phyloP scores from a whole-genome alignment of 306 rosid species.

The Cyamopsis tetragonoloba region DNA sequence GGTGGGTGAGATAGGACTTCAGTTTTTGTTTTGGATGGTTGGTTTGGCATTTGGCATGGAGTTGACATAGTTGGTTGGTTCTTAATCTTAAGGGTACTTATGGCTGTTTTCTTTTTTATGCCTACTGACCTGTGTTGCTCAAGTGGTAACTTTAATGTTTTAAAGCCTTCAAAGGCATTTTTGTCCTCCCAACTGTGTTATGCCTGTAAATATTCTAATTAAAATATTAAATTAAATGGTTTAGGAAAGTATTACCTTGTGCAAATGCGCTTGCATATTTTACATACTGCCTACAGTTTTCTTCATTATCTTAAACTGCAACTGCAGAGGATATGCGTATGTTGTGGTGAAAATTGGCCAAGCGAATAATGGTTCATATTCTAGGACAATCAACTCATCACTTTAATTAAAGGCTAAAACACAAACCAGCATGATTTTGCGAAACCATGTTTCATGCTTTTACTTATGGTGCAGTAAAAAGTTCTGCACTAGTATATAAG shows the following conservation, averaged over 20 bases:
- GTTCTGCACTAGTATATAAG: too few relatives aligned
- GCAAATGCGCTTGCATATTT: slow-evolving; percentile 4
- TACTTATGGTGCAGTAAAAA: too few relatives aligned
- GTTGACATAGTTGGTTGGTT: background rate
- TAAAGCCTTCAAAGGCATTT: slow-evolving; percentile 40
- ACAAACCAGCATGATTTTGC: too few relatives aligned
- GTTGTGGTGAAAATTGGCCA: too few relatives aligned
- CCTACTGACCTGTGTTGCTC: slow-evolving; percentile 20
- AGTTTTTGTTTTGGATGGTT: slow-evolving; percentile 12
- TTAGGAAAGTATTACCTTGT: slow-evolving; percentile 1
- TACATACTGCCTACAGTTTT: background rate
- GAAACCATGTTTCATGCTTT: too few relatives aligned
- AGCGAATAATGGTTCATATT: too few relatives aligned
- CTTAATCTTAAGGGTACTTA: background rate
- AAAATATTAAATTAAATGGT: slow-evolving; percentile 26
- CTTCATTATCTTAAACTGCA: background rate
- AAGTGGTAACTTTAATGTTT: background rate
- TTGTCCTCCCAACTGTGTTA: slow-evolving; percentile 34
- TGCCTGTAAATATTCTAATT: slow-evolving; percentile 46
- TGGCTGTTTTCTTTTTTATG: slow-evolving; percentile 23
- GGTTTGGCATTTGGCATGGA: background rate
- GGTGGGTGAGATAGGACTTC: slow-evolving; percentile 6
- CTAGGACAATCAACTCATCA: too few relatives aligned
- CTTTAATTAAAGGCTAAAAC: too few relatives aligned
- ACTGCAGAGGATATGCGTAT: slow-evolving; percentile 11